Conservation (phyloP, 176 grass and related monocot species). For the Puya raimondii region DNA sequence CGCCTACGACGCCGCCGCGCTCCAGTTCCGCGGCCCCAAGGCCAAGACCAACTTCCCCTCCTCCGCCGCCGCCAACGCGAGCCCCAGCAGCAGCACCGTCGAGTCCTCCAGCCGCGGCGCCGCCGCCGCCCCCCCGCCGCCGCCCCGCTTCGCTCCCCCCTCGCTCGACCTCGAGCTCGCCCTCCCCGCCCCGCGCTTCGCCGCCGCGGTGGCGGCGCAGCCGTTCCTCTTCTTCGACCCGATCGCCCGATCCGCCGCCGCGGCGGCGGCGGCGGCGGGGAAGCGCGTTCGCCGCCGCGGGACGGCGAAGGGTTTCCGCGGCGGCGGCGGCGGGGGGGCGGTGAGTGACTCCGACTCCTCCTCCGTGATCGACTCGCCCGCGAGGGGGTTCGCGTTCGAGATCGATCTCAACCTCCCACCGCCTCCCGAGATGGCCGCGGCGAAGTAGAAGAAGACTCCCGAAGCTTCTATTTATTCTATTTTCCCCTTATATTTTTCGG, state of each 20-base stretch:
- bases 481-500: too few relatives aligned
- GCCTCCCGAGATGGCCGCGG: not conserved
- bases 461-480: too few relatives aligned
- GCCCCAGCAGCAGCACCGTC: constrained; percentile 12
- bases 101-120: constrained; percentile 6
- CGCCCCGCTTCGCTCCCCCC: not conserved
- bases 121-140: not conserved
- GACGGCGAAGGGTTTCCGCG: not conserved
- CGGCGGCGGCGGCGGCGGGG: not conserved
- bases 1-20: constrained; percentile 76
- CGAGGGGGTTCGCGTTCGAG: not conserved
- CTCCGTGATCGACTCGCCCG: not conserved
- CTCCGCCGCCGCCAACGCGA: not conserved
- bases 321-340: not conserved
- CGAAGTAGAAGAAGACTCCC: too few relatives aligned
- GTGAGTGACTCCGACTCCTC: constrained; percentile 8
- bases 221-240: not conserved
- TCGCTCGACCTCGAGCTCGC: not conserved
- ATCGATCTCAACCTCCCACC: constrained; percentile 14
- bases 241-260: not conserved
- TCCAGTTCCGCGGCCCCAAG: constrained; percentile 73
- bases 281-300: not conserved
- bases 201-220: not conserved
- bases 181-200: not conserved
- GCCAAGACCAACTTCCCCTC: constrained; percentile 79